phyloP scores from a whole-genome alignment of 208 protist genomes.

The Leishmania guyanensis region DNA sequence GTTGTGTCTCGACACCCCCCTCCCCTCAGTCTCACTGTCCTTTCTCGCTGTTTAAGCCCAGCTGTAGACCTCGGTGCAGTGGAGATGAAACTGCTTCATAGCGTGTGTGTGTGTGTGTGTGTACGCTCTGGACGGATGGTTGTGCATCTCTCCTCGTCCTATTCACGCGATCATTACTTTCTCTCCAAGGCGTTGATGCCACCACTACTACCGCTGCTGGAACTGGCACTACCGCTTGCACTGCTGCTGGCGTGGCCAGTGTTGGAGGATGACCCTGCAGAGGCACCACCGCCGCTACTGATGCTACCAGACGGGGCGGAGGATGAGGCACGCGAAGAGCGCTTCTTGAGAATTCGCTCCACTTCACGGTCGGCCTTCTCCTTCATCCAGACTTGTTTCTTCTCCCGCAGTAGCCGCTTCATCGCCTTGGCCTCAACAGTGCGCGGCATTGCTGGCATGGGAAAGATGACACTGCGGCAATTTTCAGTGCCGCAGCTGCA shows the following conservation, averaged over 20 bases:
- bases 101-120: slow-evolving; percentile 4
- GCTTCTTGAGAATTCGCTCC: slow-evolving; percentile 79
- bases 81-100: background rate
- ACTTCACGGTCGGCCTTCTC: slow-evolving; percentile 75
- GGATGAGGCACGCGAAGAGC: slow-evolving; percentile 14
- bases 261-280: slow-evolving; percentile 12
- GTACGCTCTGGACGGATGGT: background rate
- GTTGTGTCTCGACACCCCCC: background rate
- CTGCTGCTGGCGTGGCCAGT: slow-evolving; percentile 9
- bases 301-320: background rate
- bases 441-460: slow-evolving; percentile 64
- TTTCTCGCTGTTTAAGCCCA: background rate
- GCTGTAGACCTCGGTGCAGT: background rate
- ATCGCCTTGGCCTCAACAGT: slow-evolving; percentile 66
- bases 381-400: slow-evolving; percentile 74
- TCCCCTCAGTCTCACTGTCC: background rate
- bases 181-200: slow-evolving; percentile 4
- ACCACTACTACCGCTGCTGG: background rate
- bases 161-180: background rate
- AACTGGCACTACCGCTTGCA: slow-evolving; percentile 11
- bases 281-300: slow-evolving; percentile 4
- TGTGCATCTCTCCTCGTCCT: background rate
- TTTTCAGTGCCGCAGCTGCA: slow-evolving; percentile 86
- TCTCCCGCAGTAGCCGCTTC: slow-evolving; percentile 71
- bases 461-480: slow-evolving; percentile 83